phyloP scores from a whole-genome alignment of 2,329 filamentous ascomycete species.

The Geosmithia morbida region DNA sequence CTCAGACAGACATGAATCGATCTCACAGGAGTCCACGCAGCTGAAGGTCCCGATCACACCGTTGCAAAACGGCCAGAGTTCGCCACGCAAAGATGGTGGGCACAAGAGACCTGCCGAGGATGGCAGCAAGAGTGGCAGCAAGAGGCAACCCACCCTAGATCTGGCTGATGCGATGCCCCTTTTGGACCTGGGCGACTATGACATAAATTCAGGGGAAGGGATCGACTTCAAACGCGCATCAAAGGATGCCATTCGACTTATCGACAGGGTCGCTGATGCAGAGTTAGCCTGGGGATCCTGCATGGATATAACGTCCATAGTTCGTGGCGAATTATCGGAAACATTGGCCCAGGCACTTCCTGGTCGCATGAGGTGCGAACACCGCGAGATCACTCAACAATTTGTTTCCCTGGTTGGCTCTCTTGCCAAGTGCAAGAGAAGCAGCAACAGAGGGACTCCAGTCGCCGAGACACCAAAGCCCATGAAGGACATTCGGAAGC shows the following conservation, averaged over 20 bases:
- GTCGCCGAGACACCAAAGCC: neutral
- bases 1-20: too few species aligned
- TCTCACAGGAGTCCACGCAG: too few species aligned
- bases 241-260: neutral
- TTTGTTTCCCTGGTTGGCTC: neutral
- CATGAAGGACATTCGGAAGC: neutral
- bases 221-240: neutral
- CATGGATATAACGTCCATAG: neutral
- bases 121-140: neutral
- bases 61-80: too few species aligned
- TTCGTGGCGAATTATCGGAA: neutral
- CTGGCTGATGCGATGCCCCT: neutral
- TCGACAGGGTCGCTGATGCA: neutral
- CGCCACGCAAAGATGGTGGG: neutral
- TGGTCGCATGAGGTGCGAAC: neutral
- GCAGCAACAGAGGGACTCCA: neutral
- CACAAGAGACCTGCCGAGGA: neutral
- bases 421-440: neutral
- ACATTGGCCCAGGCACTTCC: neutral
- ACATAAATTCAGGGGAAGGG: neutral
- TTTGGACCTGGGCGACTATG: neutral
- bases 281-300: neutral
- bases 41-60: too few species aligned
- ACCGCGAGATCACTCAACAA: neutral
- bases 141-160: neutral